These are phyloP conservation scores for Xylaria cubensis DNA, from an alignment of 495 filamentous ascomycete species.

Conservation along the genomic window DNA sequence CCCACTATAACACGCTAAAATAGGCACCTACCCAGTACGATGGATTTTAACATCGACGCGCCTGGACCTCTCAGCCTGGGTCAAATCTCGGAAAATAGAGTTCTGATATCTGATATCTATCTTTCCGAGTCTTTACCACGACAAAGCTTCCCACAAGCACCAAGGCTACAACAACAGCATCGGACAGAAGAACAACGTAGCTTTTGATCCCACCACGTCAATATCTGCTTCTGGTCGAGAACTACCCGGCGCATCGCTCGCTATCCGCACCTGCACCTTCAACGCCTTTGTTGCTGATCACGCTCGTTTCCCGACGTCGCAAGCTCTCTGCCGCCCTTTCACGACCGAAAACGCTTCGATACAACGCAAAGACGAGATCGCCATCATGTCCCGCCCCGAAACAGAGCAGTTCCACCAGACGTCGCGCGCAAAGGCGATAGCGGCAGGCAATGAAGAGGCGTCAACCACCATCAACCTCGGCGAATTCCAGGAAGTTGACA, in stretches of 20 bases:
- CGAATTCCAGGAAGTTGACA: slow-evolving; percentile 88
- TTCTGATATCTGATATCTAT: slow-evolving; percentile 12
- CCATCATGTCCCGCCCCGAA: slow-evolving; percentile 34
- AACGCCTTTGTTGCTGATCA: slow-evolving; percentile 11
- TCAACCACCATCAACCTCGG: slow-evolving; percentile 81
- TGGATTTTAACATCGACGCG: slow-evolving; percentile 1
- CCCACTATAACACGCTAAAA: slow-evolving; percentile 16
- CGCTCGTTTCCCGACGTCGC: slow-evolving; percentile 17
- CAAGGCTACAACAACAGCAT: background rate
- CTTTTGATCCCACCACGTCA: background rate
- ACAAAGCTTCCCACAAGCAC: background rate
- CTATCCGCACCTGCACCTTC: background rate
- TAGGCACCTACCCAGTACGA: background rate
- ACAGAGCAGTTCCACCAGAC: slow-evolving; percentile 53
- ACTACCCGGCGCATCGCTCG: slow-evolving; percentile 25
- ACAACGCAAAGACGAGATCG: background rate
- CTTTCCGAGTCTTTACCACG: background rate
- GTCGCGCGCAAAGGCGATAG: slow-evolving; percentile 72
- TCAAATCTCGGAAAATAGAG: slow-evolving; percentile 1
- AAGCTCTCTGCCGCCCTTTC: background rate
- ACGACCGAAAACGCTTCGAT: background rate
- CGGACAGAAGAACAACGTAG: background rate
- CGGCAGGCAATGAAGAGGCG: slow-evolving; percentile 88
- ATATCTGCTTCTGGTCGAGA: background rate
- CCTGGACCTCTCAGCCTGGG: slow-evolving; percentile 7